phyloP scores from a whole-genome alignment of 495 filamentous ascomycete genomes.

The Rhypophila decipiens region DNA sequence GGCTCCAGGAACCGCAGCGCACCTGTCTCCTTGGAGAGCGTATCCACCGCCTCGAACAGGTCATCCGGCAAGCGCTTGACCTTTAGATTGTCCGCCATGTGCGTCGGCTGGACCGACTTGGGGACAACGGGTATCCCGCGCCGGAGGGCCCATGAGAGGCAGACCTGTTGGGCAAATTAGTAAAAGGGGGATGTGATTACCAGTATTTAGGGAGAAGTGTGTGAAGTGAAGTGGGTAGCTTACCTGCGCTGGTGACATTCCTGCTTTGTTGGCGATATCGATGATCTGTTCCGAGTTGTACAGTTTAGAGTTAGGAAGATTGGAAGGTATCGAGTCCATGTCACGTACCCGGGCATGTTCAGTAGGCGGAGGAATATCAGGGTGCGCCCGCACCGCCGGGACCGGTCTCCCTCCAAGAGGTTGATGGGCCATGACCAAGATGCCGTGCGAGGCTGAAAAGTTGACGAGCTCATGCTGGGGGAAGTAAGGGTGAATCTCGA shows the following conservation, averaged over 20 bases:
- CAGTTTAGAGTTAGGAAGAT: too few species aligned
- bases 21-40: slow-evolving; percentile 8
- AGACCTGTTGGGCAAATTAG: too few species aligned
- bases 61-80: slow-evolving; percentile 18
- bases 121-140: slow-evolving; percentile 25
- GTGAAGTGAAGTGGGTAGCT: background rate
- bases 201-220: background rate
- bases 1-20: slow-evolving; percentile 26
- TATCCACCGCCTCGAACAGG: slow-evolving; percentile 13
- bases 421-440: slow-evolving; percentile 63
- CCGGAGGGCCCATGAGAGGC: slow-evolving; percentile 29
- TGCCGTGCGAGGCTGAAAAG: slow-evolving; percentile 47
- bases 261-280: slow-evolving; percentile 15
- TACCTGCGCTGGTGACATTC: slow-evolving; percentile 24
- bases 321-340: too few species aligned
- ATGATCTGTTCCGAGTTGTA: slow-evolving; percentile 18
- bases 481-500: slow-evolving; percentile 36
- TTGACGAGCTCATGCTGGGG: slow-evolving; percentile 42
- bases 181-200: background rate
- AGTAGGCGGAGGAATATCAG: slow-evolving; percentile 23
- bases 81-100: slow-evolving; percentile 41
- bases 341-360: slow-evolving; percentile 17
- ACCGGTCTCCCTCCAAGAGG: slow-evolving; percentile 44
- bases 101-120: slow-evolving; percentile 52
- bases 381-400: slow-evolving; percentile 18